A percentile compares a stretch with the other conserved stretches of the same genome.
phyloP scores from a whole-genome alignment of 441 rosid species.

The Erodium texanum region DNA sequence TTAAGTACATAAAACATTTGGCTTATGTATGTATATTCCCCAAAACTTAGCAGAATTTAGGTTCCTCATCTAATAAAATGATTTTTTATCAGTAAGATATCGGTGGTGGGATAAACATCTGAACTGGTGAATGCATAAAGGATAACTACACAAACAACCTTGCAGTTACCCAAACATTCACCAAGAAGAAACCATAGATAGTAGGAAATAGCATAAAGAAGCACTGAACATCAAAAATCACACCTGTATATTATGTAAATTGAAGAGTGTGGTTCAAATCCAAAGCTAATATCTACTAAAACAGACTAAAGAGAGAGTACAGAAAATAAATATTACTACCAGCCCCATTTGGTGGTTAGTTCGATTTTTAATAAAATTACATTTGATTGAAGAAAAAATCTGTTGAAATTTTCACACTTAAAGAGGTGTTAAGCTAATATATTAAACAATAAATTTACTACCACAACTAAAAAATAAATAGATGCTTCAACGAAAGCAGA shows the following conservation, averaged over 20 bases:
- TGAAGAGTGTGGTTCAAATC: neutral
- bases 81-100: neutral
- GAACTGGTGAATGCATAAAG: neutral
- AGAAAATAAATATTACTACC: neutral
- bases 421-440: neutral
- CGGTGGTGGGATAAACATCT: neutral
- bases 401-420: no score
- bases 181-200: neutral
- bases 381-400: no score
- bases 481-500: neutral
- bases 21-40: neutral
- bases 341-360: neutral
- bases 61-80: neutral
- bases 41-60: constrained; percentile 1
- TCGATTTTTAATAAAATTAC: neutral
- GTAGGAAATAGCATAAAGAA: neutral
- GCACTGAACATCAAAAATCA: neutral
- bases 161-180: neutral
- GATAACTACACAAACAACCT: neutral
- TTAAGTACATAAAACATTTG: neutral
- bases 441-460: neutral
- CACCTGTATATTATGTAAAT: neutral
- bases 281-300: neutral
- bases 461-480: neutral
- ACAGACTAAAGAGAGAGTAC: neutral